A percentile compares a stretch with the other conserved stretches of the same genome.
Evolutionary conservation across 805 yeast genomes (phyloP).

Genomic region (Candida methanosorbosa): DNA sequence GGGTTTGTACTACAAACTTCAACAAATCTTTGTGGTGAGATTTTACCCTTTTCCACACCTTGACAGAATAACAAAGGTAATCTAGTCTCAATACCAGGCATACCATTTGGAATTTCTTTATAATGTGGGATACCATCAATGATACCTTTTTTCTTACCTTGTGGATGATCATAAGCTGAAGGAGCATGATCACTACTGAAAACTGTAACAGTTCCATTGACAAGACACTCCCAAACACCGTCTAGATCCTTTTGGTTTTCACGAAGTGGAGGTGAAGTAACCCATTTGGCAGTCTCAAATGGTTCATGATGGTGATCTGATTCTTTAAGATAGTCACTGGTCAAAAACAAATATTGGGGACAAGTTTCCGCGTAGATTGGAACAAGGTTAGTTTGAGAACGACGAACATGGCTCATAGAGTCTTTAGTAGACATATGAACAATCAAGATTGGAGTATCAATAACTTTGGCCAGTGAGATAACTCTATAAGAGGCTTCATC

Average conservation of each 20-base stretch:
- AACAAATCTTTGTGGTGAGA: conserved; percentile 32
- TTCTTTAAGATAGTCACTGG: too few species aligned
- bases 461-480: too few species aligned
- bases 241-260: conserved; percentile 26
- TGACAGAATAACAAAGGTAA: conserved; percentile 31
- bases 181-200: conserved; percentile 39
- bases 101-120: conserved; percentile 35
- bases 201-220: conserved; percentile 37
- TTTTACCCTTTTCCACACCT: conserved; percentile 31
- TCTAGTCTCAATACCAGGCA: conserved; percentile 39
- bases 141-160: conserved; percentile 33
- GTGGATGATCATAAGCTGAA: conserved; percentile 28
- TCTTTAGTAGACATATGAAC: too few species aligned
- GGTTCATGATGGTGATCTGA: too few species aligned
- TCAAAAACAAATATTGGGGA: too few species aligned
- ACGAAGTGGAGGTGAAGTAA: conserved; percentile 41
- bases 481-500: too few species aligned
- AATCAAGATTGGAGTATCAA: too few species aligned
- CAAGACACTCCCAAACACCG: conserved; percentile 35
- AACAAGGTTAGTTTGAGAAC: too few species aligned
- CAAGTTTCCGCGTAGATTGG: too few species aligned
- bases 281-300: too few species aligned
- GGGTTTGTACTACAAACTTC: conserved; percentile 36
- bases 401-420: too few species aligned
- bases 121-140: conserved; percentile 30